A percentile compares a stretch with the other conserved stretches of the same genome.
Evolutionary conservation across 768 basidiomycete genomes (phyloP).

Genomic region (Suillus fuscotomentosus): DNA sequence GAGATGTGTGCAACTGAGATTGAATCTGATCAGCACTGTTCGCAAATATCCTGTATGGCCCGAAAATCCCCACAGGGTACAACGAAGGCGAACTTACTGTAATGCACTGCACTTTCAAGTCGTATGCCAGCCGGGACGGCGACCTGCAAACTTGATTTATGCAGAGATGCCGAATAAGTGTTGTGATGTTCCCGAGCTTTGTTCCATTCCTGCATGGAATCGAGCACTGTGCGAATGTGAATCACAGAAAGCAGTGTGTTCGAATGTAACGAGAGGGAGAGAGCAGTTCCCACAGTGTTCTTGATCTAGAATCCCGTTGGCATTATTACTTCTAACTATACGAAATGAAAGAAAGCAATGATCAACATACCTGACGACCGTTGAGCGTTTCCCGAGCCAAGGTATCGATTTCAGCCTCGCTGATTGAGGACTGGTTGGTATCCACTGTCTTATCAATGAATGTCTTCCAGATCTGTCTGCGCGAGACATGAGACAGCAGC

Average conservation of each 20-base stretch:
- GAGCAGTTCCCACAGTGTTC: background rate
- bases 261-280: background rate
- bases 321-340: background rate
- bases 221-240: background rate
- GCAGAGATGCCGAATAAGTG: background rate
- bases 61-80: no score
- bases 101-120: no score
- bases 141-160: no score
- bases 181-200: background rate
- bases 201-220: background rate
- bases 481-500: constrained; percentile 24
- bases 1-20: no score
- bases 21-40: no score
- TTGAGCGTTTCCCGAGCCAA: background rate
- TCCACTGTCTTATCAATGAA: background rate
- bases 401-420: background rate
- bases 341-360: background rate
- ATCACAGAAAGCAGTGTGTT: background rate
- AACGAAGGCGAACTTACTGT: no score
- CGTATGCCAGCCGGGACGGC: no score
- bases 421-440: background rate
- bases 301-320: background rate
- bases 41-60: no score
- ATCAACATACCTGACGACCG: constrained; percentile 1
- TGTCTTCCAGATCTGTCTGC: background rate